Evolutionary conservation across 495 filamentous ascomycete species (phyloP).

Genomic region (Tuber melanosporum): DNA sequence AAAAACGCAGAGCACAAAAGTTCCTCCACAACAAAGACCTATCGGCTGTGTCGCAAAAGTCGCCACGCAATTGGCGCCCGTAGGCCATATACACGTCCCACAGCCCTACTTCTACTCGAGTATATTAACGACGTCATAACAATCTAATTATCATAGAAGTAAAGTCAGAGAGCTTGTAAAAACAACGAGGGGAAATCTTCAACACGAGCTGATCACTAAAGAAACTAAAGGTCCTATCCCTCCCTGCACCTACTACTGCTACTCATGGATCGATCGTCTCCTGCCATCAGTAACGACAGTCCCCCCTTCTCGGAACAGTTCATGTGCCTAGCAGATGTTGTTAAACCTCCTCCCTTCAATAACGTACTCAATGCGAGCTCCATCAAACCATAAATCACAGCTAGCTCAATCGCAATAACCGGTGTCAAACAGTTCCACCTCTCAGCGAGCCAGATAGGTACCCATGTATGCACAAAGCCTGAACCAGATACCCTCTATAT

Average conservation of each 20-base stretch:
- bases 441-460: background rate
- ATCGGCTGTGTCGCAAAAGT: background rate
- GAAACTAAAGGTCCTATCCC: background rate
- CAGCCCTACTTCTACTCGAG: background rate
- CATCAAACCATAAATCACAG: background rate
- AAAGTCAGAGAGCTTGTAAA: background rate
- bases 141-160: no score
- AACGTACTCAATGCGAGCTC: background rate
- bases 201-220: background rate
- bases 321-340: background rate
- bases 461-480: constrained; percentile 2
- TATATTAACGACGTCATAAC: no score
- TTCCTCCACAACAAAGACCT: no score
- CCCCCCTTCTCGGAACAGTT: background rate
- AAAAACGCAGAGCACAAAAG: no score
- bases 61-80: background rate
- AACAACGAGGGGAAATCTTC: background rate
- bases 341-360: background rate
- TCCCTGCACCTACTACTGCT: background rate
- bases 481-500: background rate
- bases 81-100: background rate
- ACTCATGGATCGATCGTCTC: background rate
- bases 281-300: background rate
- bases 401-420: background rate
- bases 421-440: background rate